phyloP scores from a whole-genome alignment of 768 basidiomycete species.

The Suillus variegatus region DNA sequence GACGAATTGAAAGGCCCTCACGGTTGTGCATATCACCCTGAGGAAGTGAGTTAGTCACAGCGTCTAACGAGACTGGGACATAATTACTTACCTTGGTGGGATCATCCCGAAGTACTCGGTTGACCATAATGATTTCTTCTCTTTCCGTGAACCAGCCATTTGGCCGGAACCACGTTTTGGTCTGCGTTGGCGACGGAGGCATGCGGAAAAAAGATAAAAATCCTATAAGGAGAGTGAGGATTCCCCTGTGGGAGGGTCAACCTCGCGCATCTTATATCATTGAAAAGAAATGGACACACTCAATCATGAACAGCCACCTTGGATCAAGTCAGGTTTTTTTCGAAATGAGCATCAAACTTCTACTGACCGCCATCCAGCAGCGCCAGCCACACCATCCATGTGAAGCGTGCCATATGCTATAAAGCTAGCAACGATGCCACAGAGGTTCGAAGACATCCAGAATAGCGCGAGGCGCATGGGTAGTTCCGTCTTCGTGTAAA shows the following conservation, averaged over 20 bases:
- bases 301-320: conserved; percentile 62
- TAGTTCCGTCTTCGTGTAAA: conserved; percentile 60
- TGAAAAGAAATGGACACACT: conserved; percentile 44
- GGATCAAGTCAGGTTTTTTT: not conserved
- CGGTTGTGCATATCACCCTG: conserved; percentile 73
- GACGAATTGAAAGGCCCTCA: conserved; percentile 51
- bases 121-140: conserved; percentile 62
- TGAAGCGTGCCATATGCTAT: conserved; percentile 62
- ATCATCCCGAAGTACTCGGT: conserved; percentile 61
- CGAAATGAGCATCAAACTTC: not conserved
- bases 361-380: conserved; percentile 51
- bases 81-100: conserved; percentile 51
- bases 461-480: conserved; percentile 57
- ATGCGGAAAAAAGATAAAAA: conserved; percentile 56
- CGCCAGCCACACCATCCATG: conserved; percentile 55
- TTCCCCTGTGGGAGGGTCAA: conserved; percentile 32
- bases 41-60: not conserved
- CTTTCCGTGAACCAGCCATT: conserved; percentile 66
- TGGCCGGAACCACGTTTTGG: conserved; percentile 56
- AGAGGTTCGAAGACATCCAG: conserved; percentile 52
- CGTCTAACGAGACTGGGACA: not conserved
- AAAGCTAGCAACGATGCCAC: conserved; percentile 51
- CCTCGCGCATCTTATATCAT: conserved; percentile 40
- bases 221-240: conserved; percentile 55
- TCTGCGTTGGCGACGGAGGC: conserved; percentile 63